Percentiles rank a stretch among this genome's conserved stretches.
Evolutionary conservation across 176 grass and related monocot species (phyloP).

Genomic region (Olyra latifolia): DNA sequence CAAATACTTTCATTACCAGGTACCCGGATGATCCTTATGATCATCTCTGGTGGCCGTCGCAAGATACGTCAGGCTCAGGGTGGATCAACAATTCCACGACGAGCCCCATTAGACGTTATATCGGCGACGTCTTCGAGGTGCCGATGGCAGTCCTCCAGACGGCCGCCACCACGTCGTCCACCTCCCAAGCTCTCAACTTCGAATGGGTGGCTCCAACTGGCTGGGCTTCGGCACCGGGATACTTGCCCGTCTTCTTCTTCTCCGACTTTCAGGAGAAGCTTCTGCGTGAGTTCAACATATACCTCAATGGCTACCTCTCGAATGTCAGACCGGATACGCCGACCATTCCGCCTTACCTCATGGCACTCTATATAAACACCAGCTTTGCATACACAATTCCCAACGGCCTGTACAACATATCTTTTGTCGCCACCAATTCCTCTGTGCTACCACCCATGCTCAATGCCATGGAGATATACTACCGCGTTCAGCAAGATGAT

Average conservation of each 20-base stretch:
- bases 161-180: no score
- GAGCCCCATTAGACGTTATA: background rate
- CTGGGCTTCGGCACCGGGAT: background rate
- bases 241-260: no score
- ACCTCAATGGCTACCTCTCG: background rate
- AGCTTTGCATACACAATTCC: background rate
- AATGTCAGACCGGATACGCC: background rate
- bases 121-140: background rate
- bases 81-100: no score
- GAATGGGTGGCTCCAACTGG: background rate
- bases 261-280: no score
- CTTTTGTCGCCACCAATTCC: background rate
- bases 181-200: background rate
- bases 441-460: background rate
- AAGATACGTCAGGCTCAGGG: no score
- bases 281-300: no score
- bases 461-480: background rate
- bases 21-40: no score
- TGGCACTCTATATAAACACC: background rate
- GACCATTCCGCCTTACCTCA: background rate
- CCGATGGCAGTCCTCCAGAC: background rate
- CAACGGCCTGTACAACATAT: background rate
- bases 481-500: background rate
- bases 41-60: no score
- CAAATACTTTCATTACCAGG: no score